Evolutionary conservation across 1,284 basidiomycete genomes (phyloP), one percentile per base, ranked within the genome.

Genomic region (Agroathelia rolfsii): DNA sequence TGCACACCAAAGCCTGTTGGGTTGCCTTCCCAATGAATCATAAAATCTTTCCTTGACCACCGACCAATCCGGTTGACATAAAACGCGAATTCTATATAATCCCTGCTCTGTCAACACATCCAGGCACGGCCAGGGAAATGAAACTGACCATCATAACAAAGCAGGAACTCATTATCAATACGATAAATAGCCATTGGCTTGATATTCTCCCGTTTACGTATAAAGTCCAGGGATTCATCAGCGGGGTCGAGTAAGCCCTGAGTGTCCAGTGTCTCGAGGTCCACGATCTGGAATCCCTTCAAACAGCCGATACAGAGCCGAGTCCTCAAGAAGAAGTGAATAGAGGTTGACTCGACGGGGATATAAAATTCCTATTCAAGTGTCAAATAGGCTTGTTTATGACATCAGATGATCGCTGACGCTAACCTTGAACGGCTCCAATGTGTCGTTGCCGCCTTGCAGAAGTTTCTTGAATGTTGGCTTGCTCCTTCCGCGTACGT

Each of bases 281-380:
- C 95, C 43, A 99, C 92, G 46, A 98, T 97, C 62, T 98, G 95
- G 54, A 99, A 98, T n/a, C 95, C 95, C 52, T 92, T 87, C 10
- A 90, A 89, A 52, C 92, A 95, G 2, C 94, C 95, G 9, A 99
- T 87, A 52, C 95, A 98, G 38, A 99, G 76, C 62, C 87, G 90
- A 35, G 93, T 96, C 67, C 95, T 96, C 47, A 99, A 71, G n/a
- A n/a, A n/a, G 64, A 96, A 97, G 60, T 97, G 92, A 30, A 98
- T 87, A 6, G 92, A 96, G 42, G 79, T 89, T 31, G 89, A 94
- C 58, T 97, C 93, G 11, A 95, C 89, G 0, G 95, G 94, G 38
- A 98, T 96, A 57, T 98, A 98, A 59, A 98, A 98, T 58, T 98
- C 89, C 86, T 90, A 47, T n/a, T n/a, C 14, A 46, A 20, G 23